Base-by-base conservation (phyloP, 768 basidiomycete genomes). In the Boletus fagicola region DNA sequence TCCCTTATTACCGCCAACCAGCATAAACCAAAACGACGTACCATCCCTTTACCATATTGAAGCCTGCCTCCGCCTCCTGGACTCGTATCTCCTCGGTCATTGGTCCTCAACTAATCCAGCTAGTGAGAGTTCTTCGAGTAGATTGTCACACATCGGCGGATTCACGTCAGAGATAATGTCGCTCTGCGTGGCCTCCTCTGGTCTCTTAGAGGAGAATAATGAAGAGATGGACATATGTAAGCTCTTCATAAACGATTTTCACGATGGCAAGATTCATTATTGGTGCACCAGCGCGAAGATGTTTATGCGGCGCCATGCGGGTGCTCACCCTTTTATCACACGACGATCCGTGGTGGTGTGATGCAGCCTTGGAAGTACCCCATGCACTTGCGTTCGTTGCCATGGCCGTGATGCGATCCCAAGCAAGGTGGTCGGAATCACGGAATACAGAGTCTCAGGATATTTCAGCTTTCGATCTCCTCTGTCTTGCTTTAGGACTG, bases 251-350 rank as follows among this genome's bases (percentile, higher is more conserved):
- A 0, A 11, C 31, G n/a, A 16, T 6, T 31, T 26, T 44, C 26
- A 15, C 10, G 3, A 30, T 36, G 11, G 13, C 4, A 20, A 31
- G 7, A 9, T 44, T 54, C n/a, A 52, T 15, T 8, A 26, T 30
- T 40, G 10, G 13, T 52, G 42, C 36, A 38, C 42, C 49, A 77
- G 79, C 77, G 5, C 72, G 72, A 50, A 76, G 72, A 61, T 87
- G 85, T 57, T 67, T 85, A 36, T 83, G 87, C 46, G 75, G 80
- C 1, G 73, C 78, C 2, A 76, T 92, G 5, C 83, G 88, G 1
- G 81, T 89, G 13, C 80, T 91, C 38, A 84, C 92, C 54, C 87
- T 83, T 49, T 72, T 91, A 9, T 89, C 88, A 0, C 88, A 91
- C 62, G 78, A 79, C 24, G 80, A 85, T 62, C 68, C 72, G 24